phyloP scores from a whole-genome alignment of 352 stramenopile genomes.

The Phytophthora agathidicida region DNA sequence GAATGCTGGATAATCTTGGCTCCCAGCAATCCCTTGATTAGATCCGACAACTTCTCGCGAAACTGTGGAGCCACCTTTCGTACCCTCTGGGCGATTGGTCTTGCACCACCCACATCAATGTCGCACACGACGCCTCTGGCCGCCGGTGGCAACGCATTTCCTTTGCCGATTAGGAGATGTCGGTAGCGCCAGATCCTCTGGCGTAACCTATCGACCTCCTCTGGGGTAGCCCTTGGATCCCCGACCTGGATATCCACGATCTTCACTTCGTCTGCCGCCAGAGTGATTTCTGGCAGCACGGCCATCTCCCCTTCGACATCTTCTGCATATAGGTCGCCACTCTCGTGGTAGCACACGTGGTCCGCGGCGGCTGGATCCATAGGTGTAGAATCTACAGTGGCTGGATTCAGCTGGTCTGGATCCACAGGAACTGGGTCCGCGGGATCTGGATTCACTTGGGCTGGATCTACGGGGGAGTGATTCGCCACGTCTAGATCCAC shows the following conservation, averaged over 20 bases:
- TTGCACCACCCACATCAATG: background rate
- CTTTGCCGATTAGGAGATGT: conserved; percentile 27
- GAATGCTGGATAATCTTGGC: too few relatives aligned
- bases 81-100: too few relatives aligned
- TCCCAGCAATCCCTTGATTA: too few relatives aligned
- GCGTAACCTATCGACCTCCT: conserved; percentile 19
- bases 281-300: conserved; percentile 19
- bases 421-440: too few relatives aligned
- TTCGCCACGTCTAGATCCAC: too few relatives aligned
- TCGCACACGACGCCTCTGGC: background rate
- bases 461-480: too few relatives aligned
- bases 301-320: conserved; percentile 19
- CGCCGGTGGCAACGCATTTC: background rate
- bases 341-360: conserved; percentile 16
- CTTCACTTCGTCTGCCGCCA: conserved; percentile 1
- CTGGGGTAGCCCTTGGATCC: background rate
- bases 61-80: too few relatives aligned
- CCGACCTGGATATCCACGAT: conserved; percentile 25
- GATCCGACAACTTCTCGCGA: too few relatives aligned
- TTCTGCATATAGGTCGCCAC: conserved; percentile 5
- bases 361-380: background rate
- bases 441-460: too few relatives aligned
- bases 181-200: conserved; percentile 20
- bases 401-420: background rate
- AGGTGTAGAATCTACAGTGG: background rate